phyloP scores from a whole-genome alignment of 441 rosid genomes.

The Geranium incanum region DNA sequence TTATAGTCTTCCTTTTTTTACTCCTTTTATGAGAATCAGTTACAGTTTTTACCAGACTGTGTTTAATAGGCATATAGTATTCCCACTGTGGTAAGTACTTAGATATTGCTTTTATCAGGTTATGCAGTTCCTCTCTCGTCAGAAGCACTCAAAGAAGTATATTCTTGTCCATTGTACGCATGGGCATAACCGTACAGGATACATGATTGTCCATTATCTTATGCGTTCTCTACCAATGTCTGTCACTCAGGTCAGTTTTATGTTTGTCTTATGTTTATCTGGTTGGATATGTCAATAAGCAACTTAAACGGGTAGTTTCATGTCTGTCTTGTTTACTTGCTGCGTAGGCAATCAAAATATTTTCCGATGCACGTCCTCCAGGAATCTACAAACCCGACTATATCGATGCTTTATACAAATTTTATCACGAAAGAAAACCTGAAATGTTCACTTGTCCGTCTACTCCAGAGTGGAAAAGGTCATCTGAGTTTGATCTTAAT shows the following conservation, averaged over 20 bases:
- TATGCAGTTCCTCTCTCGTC: constrained; percentile 58
- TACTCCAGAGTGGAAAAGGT: constrained; percentile 97
- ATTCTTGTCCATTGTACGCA: constrained; percentile 98
- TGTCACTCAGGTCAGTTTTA: constrained; percentile 64
- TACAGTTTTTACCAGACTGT: neutral
- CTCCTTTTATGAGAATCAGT: neutral
- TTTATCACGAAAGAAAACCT: constrained; percentile 91
- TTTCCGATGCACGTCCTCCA: constrained; percentile 91
- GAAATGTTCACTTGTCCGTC: constrained; percentile 63
- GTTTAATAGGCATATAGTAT: constrained; percentile 1
- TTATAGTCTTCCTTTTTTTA: neutral
- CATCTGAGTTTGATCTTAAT: constrained; percentile 90
- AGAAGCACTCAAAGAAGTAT: constrained; percentile 65
- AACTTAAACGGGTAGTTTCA: constrained; percentile 11
- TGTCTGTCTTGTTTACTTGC: constrained; percentile 20
- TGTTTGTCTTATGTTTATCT: constrained; percentile 6
- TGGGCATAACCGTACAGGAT: constrained; percentile 98
- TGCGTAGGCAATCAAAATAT: constrained; percentile 70
- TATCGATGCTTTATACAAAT: constrained; percentile 65
- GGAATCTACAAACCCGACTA: constrained; percentile 96
- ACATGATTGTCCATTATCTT: constrained; percentile 88
- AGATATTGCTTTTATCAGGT: constrained; percentile 38
- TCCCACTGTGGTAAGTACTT: neutral
- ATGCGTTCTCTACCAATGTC: constrained; percentile 76
- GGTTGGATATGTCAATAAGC: constrained; percentile 12